Percentiles rank a stretch among this genome's conserved stretches.
Conservation (phyloP, 345 rosid species). For the Salix caprea region DNA sequence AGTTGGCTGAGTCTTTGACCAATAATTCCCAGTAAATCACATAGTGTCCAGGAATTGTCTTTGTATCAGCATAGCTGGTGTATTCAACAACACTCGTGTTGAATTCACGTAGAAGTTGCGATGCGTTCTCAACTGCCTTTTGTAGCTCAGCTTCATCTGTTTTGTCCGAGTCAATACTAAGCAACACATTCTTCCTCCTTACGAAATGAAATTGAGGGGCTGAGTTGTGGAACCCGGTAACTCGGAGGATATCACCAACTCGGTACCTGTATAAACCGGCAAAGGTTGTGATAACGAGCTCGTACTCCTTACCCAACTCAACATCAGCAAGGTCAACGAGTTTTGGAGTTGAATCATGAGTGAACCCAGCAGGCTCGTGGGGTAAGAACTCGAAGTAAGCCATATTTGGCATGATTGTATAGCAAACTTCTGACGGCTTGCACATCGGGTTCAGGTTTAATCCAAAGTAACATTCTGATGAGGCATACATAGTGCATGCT, state of each 20-base stretch:
- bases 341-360: constrained; percentile 22
- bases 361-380: constrained; percentile 5
- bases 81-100: constrained; percentile 37
- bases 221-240: constrained; percentile 37
- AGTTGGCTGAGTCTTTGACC: constrained; percentile 22
- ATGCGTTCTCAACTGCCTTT: constrained; percentile 35
- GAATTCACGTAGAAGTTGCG: constrained; percentile 15
- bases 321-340: constrained; percentile 37
- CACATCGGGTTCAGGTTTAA: constrained; percentile 35
- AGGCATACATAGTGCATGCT: constrained; percentile 46
- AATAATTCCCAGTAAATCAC: constrained; percentile 42
- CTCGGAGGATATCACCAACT: constrained; percentile 39
- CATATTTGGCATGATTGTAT: constrained; percentile 48
- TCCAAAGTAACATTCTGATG: constrained; percentile 43
- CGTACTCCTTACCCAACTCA: constrained; percentile 37
- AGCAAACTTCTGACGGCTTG: constrained; percentile 39
- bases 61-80: constrained; percentile 40
- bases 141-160: constrained; percentile 41
- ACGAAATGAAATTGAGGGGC: constrained; percentile 40
- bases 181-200: constrained; percentile 35
- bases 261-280: constrained; percentile 38
- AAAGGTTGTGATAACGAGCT: constrained; percentile 39
- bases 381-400: constrained; percentile 42
- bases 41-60: constrained; percentile 40
- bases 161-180: constrained; percentile 42